Conservation (phyloP, 768 basidiomycete species). For the Xerocomellus dryophilus region DNA sequence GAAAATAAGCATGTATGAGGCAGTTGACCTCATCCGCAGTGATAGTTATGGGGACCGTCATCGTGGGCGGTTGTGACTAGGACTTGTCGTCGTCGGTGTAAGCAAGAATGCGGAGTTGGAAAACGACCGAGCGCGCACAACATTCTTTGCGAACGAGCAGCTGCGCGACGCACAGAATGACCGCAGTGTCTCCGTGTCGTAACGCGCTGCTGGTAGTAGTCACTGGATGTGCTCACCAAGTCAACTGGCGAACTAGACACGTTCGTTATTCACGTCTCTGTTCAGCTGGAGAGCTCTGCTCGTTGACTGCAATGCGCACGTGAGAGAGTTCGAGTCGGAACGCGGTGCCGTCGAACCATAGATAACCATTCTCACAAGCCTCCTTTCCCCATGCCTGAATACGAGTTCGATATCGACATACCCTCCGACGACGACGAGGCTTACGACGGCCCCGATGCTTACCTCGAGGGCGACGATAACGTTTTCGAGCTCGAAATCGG, state of each 20-base stretch:
- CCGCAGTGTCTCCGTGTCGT: neutral
- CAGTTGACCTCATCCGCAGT: constrained; percentile 84
- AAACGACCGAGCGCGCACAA: no score
- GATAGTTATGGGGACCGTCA: constrained; percentile 54
- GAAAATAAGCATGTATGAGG: constrained; percentile 79
- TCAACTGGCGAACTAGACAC: no score
- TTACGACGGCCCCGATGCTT: constrained; percentile 35
- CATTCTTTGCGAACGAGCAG: neutral
- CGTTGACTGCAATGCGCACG: neutral
- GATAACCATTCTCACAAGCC: constrained; percentile 6
- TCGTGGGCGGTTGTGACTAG: constrained; percentile 9
- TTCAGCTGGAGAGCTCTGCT: no score
- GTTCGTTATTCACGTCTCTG: no score
- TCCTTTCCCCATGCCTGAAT: constrained; percentile 14
- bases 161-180: no score
- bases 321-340: neutral
- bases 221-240: no score
- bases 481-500: constrained; percentile 34
- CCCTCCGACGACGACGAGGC: constrained; percentile 26
- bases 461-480: constrained; percentile 34
- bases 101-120: constrained; percentile 27
- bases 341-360: neutral
- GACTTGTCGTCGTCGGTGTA: neutral
- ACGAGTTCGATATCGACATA: constrained; percentile 21
- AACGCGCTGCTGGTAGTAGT: neutral